These are phyloP conservation scores for Linum trigynum DNA, from an alignment of 345 rosid genomes.

Conservation along the genomic window DNA sequence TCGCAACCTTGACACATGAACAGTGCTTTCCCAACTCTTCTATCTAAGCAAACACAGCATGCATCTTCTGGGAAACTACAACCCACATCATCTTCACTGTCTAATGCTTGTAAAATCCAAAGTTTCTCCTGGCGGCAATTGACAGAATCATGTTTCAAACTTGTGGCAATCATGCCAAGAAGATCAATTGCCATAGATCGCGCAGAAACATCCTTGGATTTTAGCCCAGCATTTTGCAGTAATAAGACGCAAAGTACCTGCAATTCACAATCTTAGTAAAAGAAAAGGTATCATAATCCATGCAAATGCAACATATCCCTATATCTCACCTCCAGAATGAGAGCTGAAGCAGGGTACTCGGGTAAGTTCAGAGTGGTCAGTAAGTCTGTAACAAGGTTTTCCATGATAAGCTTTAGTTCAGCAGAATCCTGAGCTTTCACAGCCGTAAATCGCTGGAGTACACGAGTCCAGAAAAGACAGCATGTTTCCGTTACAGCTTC, in stretches of 20 bases:
- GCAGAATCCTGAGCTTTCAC: constrained; percentile 90
- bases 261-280: constrained; percentile 17
- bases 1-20: constrained; percentile 71
- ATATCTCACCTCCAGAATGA: constrained; percentile 70
- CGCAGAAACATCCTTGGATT: constrained; percentile 83
- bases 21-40: constrained; percentile 46
- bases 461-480: constrained; percentile 94
- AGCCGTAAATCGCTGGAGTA: constrained; percentile 80
- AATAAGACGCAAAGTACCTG: constrained; percentile 97
- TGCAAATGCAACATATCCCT: not conserved
- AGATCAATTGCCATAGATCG: constrained; percentile 93
- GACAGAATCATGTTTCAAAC: constrained; percentile 79
- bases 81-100: constrained; percentile 33
- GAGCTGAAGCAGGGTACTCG: constrained; percentile 93
- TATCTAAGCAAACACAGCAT: constrained; percentile 67
- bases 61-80: constrained; percentile 36
- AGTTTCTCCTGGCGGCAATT: constrained; percentile 44
- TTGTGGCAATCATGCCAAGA: constrained; percentile 85
- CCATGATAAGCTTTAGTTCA: constrained; percentile 79
- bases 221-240: constrained; percentile 90
- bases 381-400: constrained; percentile 85
- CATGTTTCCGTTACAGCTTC: constrained; percentile 86
- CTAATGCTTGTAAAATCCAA: constrained; percentile 58
- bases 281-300: not conserved
- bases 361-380: constrained; percentile 88